These are phyloP conservation scores for Saxophila tyrrhenica DNA, from an alignment of 495 filamentous ascomycete species.

Conservation along the genomic window DNA sequence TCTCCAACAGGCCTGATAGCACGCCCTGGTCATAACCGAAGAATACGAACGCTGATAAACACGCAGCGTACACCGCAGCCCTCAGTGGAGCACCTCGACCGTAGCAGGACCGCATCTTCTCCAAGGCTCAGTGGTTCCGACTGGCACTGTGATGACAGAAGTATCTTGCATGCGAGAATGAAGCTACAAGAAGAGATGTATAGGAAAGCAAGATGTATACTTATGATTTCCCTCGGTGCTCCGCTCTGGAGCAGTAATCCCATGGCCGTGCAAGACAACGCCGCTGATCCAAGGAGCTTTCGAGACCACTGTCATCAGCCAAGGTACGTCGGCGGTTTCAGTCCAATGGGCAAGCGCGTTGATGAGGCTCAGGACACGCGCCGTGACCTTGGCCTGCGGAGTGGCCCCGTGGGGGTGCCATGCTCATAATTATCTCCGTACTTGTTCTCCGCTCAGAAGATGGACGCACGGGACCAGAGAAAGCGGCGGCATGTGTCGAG, in stretches of 20 bases:
- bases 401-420: no score
- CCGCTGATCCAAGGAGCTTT: no score
- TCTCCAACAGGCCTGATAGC: slow-evolving; percentile 34
- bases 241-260: no score
- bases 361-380: neutral
- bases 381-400: neutral
- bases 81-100: slow-evolving; percentile 22
- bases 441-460: no score
- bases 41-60: slow-evolving; percentile 24
- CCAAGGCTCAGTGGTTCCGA: neutral
- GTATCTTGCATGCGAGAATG: no score
- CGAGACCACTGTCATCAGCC: neutral
- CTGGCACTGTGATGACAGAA: neutral
- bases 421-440: no score
- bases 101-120: slow-evolving; percentile 1
- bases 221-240: neutral
- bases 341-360: neutral
- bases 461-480: no score
- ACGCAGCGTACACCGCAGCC: slow-evolving; percentile 22
- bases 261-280: no score
- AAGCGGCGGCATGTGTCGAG: no score
- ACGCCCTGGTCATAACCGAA: slow-evolving; percentile 39
- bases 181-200: neutral
- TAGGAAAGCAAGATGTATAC: neutral
- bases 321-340: neutral